Conservation (phyloP, 257 asterid genomes). For the Solanum clarkiae region DNA sequence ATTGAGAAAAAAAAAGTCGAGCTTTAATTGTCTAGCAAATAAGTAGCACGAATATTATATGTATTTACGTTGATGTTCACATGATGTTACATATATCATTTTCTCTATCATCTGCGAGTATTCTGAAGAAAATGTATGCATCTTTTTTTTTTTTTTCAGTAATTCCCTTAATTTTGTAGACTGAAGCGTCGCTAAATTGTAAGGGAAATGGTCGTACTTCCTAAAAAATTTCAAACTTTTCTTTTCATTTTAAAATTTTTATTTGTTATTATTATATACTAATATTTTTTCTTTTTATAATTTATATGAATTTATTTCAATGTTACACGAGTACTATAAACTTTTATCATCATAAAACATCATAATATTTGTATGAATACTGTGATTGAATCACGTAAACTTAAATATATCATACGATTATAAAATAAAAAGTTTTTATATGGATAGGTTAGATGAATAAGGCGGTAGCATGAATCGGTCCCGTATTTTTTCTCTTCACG, state of each 20-base stretch:
- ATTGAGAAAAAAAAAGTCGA: not conserved
- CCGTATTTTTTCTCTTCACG: not conserved
- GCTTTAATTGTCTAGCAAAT: not conserved
- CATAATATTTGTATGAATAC: not conserved
- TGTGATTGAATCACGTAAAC: not conserved
- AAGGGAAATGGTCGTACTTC: not conserved
- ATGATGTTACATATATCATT: not conserved
- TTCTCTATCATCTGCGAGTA: not conserved
- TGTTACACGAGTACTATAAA: not conserved
- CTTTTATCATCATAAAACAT: not conserved
- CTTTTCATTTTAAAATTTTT: too few relatives aligned
- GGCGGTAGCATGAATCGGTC: not conserved
- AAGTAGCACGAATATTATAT: not conserved
- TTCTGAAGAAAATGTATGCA: not conserved
- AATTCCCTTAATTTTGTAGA: not conserved
- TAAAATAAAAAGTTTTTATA: not conserved
- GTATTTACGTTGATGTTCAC: not conserved
- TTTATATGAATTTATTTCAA: not conserved
- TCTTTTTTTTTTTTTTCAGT: not conserved
- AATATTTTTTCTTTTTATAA: not conserved
- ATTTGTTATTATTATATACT: not conserved
- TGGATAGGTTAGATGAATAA: not conserved
- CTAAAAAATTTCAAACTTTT: not conserved
- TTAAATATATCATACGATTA: not conserved
- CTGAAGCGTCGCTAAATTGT: not conserved